Percentiles rank a stretch among this genome's conserved stretches.
phyloP scores from a whole-genome alignment of 192 early-diverging fungal genomes.

The Backusella liffmaniae region DNA sequence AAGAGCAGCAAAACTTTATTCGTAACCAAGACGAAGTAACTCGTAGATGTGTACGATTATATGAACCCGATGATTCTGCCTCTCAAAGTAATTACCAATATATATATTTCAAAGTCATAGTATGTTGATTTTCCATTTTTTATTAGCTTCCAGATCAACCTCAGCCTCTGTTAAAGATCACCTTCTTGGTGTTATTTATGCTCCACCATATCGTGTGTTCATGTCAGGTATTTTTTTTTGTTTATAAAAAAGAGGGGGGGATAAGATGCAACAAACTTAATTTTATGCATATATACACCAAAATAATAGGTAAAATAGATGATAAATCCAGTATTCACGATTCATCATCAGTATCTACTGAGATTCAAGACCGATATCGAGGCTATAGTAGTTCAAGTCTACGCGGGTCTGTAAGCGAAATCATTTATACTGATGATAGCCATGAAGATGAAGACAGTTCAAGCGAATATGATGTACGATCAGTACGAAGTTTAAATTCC shows the following conservation, averaged over 20 bases:
- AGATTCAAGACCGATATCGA: not conserved
- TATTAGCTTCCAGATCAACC: conserved; percentile 17
- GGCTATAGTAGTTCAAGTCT: not conserved
- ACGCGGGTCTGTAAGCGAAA: not conserved
- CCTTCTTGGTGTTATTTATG: conserved; percentile 53
- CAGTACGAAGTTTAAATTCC: conserved; percentile 2
- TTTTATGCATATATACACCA: not conserved
- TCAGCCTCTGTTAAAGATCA: conserved; percentile 27
- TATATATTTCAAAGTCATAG: not conserved
- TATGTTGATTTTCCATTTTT: not conserved
- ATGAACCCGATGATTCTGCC: conserved; percentile 36
- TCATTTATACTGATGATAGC: not conserved
- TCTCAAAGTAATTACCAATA: conserved; percentile 1
- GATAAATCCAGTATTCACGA: conserved; percentile 2
- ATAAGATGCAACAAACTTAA: not conserved
- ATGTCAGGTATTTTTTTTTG: conserved; percentile 30
- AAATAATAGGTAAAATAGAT: conserved; percentile 1
- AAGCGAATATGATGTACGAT: not conserved
- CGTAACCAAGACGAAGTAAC: conserved; percentile 60
- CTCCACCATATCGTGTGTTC: conserved; percentile 47
- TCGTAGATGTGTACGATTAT: conserved; percentile 56
- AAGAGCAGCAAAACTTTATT: conserved; percentile 59
- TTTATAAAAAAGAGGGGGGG: not conserved
- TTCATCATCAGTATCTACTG: not conserved
- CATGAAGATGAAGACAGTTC: not conserved